Conservation (phyloP, 306 rosid genomes). For the Trifolium repens region DNA sequence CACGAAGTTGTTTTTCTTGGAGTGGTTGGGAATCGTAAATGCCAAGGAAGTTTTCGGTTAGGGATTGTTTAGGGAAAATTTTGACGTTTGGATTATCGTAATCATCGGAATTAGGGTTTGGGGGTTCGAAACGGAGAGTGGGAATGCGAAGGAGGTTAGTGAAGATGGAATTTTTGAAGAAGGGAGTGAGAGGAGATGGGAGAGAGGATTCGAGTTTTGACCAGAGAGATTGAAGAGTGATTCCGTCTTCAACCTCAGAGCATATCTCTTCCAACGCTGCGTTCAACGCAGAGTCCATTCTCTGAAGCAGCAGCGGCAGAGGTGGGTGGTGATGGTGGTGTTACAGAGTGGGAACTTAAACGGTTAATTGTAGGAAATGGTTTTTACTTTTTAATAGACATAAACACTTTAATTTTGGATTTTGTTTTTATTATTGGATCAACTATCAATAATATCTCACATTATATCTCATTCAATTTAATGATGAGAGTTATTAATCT, state of each 20-base stretch:
- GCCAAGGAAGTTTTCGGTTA: constrained; percentile 67
- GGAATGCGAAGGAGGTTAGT: constrained; percentile 67
- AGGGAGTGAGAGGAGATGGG: neutral
- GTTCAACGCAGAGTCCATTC: constrained; percentile 44
- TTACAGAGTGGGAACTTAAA: no score
- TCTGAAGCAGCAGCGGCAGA: no score
- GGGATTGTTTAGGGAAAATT: constrained; percentile 55
- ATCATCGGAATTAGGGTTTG: constrained; percentile 39
- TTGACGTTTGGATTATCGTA: constrained; percentile 42
- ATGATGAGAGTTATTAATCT: no score
- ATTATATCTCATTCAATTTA: no score
- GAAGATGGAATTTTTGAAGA: constrained; percentile 65
- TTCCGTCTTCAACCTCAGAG: constrained; percentile 37
- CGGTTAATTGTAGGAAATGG: no score
- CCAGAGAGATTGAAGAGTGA: constrained; percentile 40
- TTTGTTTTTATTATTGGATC: no score
- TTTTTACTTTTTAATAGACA: no score
- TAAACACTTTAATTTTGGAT: no score
- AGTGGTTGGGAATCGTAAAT: constrained; percentile 70
- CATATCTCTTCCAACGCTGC: constrained; percentile 51
- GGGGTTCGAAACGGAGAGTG: constrained; percentile 55
- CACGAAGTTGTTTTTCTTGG: constrained; percentile 53
- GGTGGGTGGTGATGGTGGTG: no score
- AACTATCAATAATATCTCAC: no score
- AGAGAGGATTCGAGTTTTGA: constrained; percentile 36